Evolutionary conservation across 768 basidiomycete species (phyloP).

Genomic region (Pulveroboletus sp.): DNA sequence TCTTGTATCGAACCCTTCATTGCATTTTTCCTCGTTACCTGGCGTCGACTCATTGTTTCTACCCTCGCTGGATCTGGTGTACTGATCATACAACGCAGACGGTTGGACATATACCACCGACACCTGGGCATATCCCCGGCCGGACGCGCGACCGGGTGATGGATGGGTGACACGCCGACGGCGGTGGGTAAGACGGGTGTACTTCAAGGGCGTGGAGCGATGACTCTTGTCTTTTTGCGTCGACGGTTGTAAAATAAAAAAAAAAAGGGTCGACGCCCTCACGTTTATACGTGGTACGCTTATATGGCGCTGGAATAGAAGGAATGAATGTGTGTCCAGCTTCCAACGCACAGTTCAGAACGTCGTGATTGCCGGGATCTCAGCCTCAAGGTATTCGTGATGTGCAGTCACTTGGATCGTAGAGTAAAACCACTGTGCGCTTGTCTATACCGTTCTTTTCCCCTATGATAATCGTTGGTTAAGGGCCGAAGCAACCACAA

Average conservation of each 20-base stretch:
- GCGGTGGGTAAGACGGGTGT: conserved; percentile 70
- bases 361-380: no score
- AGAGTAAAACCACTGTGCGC: no score
- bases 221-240: neutral
- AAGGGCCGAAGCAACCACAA: no score
- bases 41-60: neutral
- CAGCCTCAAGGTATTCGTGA: no score
- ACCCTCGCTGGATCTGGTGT: no score
- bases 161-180: conserved; percentile 58
- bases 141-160: conserved; percentile 37
- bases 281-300: neutral
- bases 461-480: no score
- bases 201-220: conserved; percentile 7
- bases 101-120: conserved; percentile 86
- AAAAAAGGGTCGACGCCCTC: no score
- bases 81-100: conserved; percentile 14
- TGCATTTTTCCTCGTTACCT: no score
- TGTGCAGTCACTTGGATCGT: no score
- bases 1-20: neutral
- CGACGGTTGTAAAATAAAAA: no score
- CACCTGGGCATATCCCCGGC: conserved; percentile 54
- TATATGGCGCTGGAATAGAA: neutral
- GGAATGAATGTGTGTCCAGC: neutral
- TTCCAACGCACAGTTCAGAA: no score
- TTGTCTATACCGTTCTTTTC: no score